Conservation (phyloP, 768 basidiomycete species). For the Boletus speciosus region DNA sequence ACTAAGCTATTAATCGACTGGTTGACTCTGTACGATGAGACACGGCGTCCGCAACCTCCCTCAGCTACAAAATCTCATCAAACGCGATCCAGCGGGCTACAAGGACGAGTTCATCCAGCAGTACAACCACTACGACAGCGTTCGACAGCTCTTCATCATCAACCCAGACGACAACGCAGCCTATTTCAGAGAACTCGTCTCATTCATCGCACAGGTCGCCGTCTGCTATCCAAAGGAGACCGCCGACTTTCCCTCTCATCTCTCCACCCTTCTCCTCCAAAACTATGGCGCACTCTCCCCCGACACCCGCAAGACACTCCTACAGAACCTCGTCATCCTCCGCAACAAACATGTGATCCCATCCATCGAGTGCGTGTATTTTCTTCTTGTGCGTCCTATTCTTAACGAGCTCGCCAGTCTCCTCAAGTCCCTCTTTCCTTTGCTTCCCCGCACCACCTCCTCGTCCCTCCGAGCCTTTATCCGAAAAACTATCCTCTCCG, state of each 20-base stretch:
- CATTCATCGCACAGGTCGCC: constrained; percentile 72
- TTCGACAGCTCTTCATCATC: constrained; percentile 78
- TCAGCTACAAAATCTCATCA: constrained; percentile 95
- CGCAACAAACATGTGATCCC: constrained; percentile 90
- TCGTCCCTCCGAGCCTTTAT: constrained; percentile 80
- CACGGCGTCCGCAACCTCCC: constrained; percentile 64
- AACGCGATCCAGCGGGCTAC: constrained; percentile 86
- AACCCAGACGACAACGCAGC: constrained; percentile 83
- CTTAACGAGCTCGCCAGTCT: constrained; percentile 49
- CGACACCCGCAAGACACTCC: constrained; percentile 79
- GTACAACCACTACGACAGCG: constrained; percentile 92
- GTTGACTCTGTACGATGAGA: background rate
- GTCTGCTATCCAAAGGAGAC: constrained; percentile 89
- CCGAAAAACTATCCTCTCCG: constrained; percentile 89
- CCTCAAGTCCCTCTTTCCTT: constrained; percentile 86
- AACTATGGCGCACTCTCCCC: constrained; percentile 70
- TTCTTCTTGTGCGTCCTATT: background rate
- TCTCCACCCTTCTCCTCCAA: constrained; percentile 75
- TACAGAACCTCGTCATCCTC: constrained; percentile 91
- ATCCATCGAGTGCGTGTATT: constrained; percentile 75
- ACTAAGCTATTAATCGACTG: constrained; percentile 12
- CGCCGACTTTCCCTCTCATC: constrained; percentile 74
- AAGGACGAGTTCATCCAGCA: constrained; percentile 95
- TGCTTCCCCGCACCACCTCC: constrained; percentile 91
- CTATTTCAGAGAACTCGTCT: constrained; percentile 81